Percentiles rank a stretch among this genome's conserved stretches.
These are phyloP conservation scores for Lunularia cruciata DNA, from an alignment of 225 moss, liverwort and hornwort species.

Conservation along the genomic window DNA sequence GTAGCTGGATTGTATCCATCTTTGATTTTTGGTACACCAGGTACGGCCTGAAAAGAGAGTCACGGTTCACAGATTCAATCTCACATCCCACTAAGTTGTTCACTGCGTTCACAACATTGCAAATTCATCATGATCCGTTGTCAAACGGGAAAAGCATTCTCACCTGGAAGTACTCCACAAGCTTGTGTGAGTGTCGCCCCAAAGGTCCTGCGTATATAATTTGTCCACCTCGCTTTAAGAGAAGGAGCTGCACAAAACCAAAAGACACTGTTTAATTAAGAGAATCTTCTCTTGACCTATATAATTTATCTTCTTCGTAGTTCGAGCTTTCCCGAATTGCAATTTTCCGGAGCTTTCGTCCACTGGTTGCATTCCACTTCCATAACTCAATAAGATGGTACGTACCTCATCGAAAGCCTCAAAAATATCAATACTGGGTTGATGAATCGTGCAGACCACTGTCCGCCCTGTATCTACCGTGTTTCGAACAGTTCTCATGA, in stretches of 20 bases:
- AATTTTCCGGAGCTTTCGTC: too few species aligned
- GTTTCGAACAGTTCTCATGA: conserved; percentile 50
- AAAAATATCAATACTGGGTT: conserved; percentile 52
- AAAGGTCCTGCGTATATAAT: conserved; percentile 45
- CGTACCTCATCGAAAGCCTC: conserved; percentile 48
- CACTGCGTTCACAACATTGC: too few species aligned
- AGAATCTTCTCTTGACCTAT: too few species aligned
- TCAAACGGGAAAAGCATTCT: neutral
- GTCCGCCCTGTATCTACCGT: conserved; percentile 50
- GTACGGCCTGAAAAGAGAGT: conserved; percentile 26
- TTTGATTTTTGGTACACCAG: conserved; percentile 40
- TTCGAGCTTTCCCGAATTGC: too few species aligned
- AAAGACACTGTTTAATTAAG: too few species aligned
- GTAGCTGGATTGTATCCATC: conserved; percentile 56
- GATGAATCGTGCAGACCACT: conserved; percentile 54
- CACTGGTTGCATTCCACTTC: too few species aligned
- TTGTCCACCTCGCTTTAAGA: conserved; percentile 50
- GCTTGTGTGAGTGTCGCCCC: conserved; percentile 40
- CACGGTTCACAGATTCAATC: too few species aligned
- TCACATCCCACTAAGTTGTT: too few species aligned
- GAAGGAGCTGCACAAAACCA: conserved; percentile 35
- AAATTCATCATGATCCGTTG: too few species aligned
- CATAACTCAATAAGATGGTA: neutral
- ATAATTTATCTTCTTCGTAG: too few species aligned
- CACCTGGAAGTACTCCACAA: conserved; percentile 45